phyloP scores from a whole-genome alignment of 2,329 filamentous ascomycete genomes.

The Neopestalotiopsis sp. region DNA sequence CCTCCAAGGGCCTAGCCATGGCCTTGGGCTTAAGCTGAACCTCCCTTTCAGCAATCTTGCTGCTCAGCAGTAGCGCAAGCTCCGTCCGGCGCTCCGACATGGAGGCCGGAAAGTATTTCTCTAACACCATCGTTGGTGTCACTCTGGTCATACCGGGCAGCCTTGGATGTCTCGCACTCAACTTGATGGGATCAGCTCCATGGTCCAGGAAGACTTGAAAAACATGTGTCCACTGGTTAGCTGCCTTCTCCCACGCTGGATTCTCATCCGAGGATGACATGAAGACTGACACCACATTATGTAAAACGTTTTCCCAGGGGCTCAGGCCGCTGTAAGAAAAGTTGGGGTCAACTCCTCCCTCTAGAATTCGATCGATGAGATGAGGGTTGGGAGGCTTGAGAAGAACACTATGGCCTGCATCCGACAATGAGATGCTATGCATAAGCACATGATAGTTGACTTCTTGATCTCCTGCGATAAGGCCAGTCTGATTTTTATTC shows the following conservation, averaged over 20 bases:
- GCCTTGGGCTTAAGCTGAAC: background rate
- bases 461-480: background rate
- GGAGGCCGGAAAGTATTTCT: background rate
- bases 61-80: background rate
- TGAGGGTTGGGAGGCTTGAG: background rate
- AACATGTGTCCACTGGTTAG: background rate
- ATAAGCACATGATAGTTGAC: conserved; percentile 4
- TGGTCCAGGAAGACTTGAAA: background rate
- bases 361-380: background rate
- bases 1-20: background rate
- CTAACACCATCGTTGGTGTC: background rate
- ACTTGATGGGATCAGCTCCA: background rate
- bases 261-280: background rate
- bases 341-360: background rate
- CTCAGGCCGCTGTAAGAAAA: background rate
- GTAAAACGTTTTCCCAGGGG: background rate
- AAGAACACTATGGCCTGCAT: background rate
- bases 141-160: background rate
- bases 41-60: background rate
- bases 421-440: background rate
- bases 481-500: background rate
- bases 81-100: background rate
- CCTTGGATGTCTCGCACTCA: background rate
- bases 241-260: background rate
- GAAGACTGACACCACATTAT: background rate